phyloP scores from a whole-genome alignment of 176 grass and related monocot species.

The Carex pumila region DNA sequence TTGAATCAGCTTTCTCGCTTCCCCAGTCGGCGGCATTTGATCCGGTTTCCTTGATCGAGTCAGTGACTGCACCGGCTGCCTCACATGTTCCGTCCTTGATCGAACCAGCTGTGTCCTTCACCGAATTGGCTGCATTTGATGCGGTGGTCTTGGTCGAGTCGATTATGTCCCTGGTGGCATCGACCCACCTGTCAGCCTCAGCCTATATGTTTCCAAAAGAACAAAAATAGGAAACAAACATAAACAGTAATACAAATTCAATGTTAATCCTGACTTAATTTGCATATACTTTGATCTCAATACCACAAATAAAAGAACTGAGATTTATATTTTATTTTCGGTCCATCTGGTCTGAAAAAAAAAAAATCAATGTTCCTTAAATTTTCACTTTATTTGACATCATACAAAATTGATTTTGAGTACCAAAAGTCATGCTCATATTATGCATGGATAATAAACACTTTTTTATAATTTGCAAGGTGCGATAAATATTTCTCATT shows the following conservation, averaged over 20 bases:
- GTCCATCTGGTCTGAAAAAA: too few relatives aligned
- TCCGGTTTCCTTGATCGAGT: constrained; percentile 2
- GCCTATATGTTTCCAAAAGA: constrained; percentile 1
- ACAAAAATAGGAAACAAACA: not conserved
- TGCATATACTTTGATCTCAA: not conserved
- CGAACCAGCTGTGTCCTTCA: constrained; percentile 11
- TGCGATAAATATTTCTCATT: not conserved
- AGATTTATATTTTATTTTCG: not conserved
- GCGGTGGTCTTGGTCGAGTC: constrained; percentile 7
- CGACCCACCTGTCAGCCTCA: constrained; percentile 4
- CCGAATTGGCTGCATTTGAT: constrained; percentile 11
- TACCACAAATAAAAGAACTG: not conserved
- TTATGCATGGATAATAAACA: not conserved
- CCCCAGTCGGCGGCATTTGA: constrained; percentile 16
- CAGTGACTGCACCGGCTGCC: not conserved
- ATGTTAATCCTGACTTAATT: not conserved
- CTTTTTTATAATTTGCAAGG: not conserved
- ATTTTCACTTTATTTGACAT: not conserved
- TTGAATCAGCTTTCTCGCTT: not conserved
- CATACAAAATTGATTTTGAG: not conserved
- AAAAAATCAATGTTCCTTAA: not conserved
- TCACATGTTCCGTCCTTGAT: not conserved
- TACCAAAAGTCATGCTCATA: not conserved
- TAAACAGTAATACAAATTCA: not conserved
- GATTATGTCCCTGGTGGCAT: not conserved